phyloP scores from a whole-genome alignment of 2,329 filamentous ascomycete species.

The Aspergillus pseudonomiae region DNA sequence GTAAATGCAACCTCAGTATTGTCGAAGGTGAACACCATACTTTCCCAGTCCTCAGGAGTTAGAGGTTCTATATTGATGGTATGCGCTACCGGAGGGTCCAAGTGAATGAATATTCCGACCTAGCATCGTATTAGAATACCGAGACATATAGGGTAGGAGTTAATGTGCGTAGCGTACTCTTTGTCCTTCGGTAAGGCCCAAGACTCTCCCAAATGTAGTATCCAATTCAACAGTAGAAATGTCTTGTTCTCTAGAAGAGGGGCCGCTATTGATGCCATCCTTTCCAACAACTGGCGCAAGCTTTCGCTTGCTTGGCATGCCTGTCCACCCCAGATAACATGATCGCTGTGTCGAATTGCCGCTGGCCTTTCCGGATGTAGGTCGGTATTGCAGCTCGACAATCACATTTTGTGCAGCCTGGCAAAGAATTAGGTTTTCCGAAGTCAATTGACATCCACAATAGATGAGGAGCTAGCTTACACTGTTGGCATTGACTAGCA shows the following conservation, averaged over 20 bases:
- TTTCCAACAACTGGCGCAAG: slow-evolving; percentile 72
- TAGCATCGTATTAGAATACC: slow-evolving; percentile 40
- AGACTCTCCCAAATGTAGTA: slow-evolving; percentile 74
- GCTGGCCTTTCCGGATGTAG: slow-evolving; percentile 56
- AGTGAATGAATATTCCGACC: slow-evolving; percentile 70
- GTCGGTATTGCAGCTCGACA: slow-evolving; percentile 82
- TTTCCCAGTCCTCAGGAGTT: slow-evolving; percentile 96
- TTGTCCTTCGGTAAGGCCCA: slow-evolving; percentile 79
- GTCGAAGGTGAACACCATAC: slow-evolving; percentile 41
- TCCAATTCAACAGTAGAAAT: slow-evolving; percentile 81
- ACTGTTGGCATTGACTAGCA: slow-evolving; percentile 87
- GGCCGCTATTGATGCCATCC: slow-evolving; percentile 68
- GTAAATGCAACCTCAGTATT: slow-evolving; percentile 5
- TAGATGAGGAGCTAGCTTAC: slow-evolving; percentile 55
- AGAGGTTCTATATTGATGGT: slow-evolving; percentile 96
- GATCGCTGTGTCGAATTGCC: slow-evolving; percentile 63
- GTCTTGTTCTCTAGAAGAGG: slow-evolving; percentile 71
- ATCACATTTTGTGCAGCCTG: slow-evolving; percentile 94
- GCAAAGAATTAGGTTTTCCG: not conserved
- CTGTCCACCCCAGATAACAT: slow-evolving; percentile 92
- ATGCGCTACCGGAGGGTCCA: slow-evolving; percentile 88
- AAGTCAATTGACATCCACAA: slow-evolving; percentile 19
- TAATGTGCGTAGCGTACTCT: slow-evolving; percentile 61
- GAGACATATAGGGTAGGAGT: slow-evolving; percentile 27
- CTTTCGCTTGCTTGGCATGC: slow-evolving; percentile 91